Percentiles rank a stretch among this genome's conserved stretches.
phyloP scores from a whole-genome alignment of 1,139 yeast genomes.

The Diutina rugosa region DNA sequence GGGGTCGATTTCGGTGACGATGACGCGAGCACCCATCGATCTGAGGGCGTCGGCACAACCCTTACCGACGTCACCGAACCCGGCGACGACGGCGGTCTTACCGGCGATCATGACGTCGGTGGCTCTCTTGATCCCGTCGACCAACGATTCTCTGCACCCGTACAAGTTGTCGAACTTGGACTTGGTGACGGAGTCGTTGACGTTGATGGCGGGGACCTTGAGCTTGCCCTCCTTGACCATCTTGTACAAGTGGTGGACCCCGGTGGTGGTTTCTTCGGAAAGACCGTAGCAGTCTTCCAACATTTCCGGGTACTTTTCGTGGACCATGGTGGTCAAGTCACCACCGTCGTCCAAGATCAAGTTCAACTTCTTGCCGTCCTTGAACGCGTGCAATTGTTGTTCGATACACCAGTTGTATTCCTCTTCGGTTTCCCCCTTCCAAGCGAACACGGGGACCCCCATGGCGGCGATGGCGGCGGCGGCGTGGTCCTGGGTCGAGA shows the following conservation, averaged over 20 bases:
- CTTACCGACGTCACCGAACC: constrained; percentile 99
- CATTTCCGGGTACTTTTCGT: constrained; percentile 98
- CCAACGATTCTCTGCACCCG: constrained; percentile 98
- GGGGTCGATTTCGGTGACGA: constrained; percentile 96
- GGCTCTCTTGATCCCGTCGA: constrained; percentile 99
- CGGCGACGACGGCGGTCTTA: constrained; percentile 98
- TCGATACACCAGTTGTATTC: constrained; percentile 99
- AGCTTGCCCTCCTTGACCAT: constrained; percentile 81
- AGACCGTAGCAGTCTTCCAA: constrained; percentile 90
- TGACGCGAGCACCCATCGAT: constrained; percentile 99
- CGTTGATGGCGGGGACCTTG: constrained; percentile 99
- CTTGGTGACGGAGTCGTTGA: constrained; percentile 98
- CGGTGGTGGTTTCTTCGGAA: constrained; percentile 99
- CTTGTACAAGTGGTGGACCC: constrained; percentile 98
- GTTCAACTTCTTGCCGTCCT: constrained; percentile 92
- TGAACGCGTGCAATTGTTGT: constrained; percentile 98
- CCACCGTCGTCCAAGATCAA: constrained; percentile 99
- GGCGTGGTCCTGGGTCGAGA: constrained; percentile 99
- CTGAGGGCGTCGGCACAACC: constrained; percentile 99
- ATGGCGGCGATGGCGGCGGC: constrained; percentile 99
- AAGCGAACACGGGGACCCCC: constrained; percentile 99
- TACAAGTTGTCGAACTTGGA: constrained; percentile 98
- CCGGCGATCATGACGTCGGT: constrained; percentile 99
- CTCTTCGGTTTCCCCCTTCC: constrained; percentile 99
- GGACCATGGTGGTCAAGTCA: constrained; percentile 93